These are phyloP conservation scores for Anisodus tanguticus DNA, from an alignment of 257 asterid genomes.

Conservation along the genomic window DNA sequence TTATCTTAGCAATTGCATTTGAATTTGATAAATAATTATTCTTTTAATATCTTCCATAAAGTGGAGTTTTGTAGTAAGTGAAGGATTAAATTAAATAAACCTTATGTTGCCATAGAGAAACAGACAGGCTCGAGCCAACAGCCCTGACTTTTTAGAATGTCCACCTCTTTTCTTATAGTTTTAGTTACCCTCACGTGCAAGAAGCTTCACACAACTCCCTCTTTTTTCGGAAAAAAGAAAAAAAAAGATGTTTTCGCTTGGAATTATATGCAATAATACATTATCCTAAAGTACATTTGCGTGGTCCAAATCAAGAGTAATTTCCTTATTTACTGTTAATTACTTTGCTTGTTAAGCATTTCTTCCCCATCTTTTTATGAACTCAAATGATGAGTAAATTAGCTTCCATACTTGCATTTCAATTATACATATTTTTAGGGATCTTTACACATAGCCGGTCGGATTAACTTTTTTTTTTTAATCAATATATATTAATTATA, in stretches of 20 bases:
- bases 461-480: no score
- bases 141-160: conserved; percentile 24
- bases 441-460: background rate
- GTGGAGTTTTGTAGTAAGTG: background rate
- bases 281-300: conserved; percentile 14
- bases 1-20: background rate
- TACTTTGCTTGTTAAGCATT: background rate
- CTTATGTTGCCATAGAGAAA: background rate
- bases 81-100: background rate
- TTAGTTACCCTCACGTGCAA: conserved; percentile 23
- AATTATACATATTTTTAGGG: no score
- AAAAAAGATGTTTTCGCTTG: background rate
- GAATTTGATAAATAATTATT: background rate
- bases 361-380: background rate
- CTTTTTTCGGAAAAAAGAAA: background rate
- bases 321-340: background rate
- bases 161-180: conserved; percentile 1
- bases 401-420: background rate
- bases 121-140: conserved; percentile 40
- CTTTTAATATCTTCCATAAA: background rate
- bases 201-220: conserved; percentile 1
- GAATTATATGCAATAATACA: conserved; percentile 8
- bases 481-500: no score
- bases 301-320: no score
- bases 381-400: background rate